A percentile compares a stretch with the other conserved stretches of the same genome.
Conservation (phyloP, 257 asterid species). For the Verbena officinalis region DNA sequence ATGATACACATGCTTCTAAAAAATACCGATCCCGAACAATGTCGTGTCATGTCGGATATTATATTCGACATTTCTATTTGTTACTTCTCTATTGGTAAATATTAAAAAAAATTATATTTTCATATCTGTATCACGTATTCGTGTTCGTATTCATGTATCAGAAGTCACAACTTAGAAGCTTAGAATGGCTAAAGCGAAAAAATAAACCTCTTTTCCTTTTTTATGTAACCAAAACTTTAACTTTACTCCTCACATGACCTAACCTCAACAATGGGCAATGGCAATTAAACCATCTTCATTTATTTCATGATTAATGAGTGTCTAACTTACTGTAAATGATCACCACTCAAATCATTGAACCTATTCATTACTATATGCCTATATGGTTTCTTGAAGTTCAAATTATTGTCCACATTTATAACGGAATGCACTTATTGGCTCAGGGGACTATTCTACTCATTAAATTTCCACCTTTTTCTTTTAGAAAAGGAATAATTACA, state of each 20-base stretch:
- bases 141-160: too few species aligned
- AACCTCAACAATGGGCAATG: slow-evolving; percentile 4
- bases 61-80: too few species aligned
- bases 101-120: too few species aligned
- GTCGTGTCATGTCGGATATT: too few species aligned
- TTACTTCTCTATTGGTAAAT: too few species aligned
- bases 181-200: neutral
- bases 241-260: slow-evolving; percentile 13
- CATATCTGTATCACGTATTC: too few species aligned
- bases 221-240: slow-evolving; percentile 19
- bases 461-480: too few species aligned
- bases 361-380: slow-evolving; percentile 14
- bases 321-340: neutral
- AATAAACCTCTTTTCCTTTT: neutral
- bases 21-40: too few species aligned
- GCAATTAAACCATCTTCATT: neutral
- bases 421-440: neutral
- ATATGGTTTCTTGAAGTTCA: neutral
- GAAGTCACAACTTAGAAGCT: too few species aligned
- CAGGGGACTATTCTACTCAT: neutral
- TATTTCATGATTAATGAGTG: slow-evolving; percentile 9
- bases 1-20: too few species aligned
- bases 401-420: neutral
- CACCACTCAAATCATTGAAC: neutral
- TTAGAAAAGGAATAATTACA: too few species aligned